Evolutionary conservation across 2,329 filamentous ascomycete genomes (phyloP).

Genomic region (Neofusicoccum ribis): DNA sequence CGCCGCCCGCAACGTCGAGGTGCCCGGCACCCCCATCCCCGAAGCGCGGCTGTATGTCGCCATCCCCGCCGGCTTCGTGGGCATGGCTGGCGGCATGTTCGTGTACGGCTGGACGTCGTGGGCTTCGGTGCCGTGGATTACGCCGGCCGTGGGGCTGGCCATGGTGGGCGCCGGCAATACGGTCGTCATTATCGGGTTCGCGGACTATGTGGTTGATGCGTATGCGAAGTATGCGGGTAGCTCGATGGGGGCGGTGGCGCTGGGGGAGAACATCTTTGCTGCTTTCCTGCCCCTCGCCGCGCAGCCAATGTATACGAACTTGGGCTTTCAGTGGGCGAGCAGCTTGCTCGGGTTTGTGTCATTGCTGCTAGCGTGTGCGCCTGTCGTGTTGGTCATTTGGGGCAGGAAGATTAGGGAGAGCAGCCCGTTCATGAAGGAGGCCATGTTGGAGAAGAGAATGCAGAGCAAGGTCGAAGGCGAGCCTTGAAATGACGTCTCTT

Average conservation of each 20-base stretch:
- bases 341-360: slow-evolving; percentile 48
- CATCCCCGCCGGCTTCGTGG: slow-evolving; percentile 47
- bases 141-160: slow-evolving; percentile 48
- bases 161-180: slow-evolving; percentile 54
- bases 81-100: slow-evolving; percentile 52
- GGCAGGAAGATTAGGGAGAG: slow-evolving; percentile 42
- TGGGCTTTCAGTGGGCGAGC: slow-evolving; percentile 54
- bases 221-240: slow-evolving; percentile 53
- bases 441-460: slow-evolving; percentile 20
- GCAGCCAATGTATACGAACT: slow-evolving; percentile 48
- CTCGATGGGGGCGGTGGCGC: slow-evolving; percentile 50
- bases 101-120: slow-evolving; percentile 53
- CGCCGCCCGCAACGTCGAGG: slow-evolving; percentile 25
- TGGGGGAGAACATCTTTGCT: slow-evolving; percentile 52
- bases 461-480: too few relatives aligned
- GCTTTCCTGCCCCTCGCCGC: slow-evolving; percentile 51
- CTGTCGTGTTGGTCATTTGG: slow-evolving; percentile 46
- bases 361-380: slow-evolving; percentile 45
- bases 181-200: slow-evolving; percentile 47
- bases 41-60: slow-evolving; percentile 49
- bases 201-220: slow-evolving; percentile 52
- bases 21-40: slow-evolving; percentile 26
- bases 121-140: slow-evolving; percentile 47
- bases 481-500: too few relatives aligned
- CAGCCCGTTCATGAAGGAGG: slow-evolving; percentile 42